A percentile compares a stretch with the other conserved stretches of the same genome.
These are phyloP conservation scores for Ascochyta lentis DNA, from an alignment of 2,329 filamentous ascomycete species.

Conservation along the genomic window DNA sequence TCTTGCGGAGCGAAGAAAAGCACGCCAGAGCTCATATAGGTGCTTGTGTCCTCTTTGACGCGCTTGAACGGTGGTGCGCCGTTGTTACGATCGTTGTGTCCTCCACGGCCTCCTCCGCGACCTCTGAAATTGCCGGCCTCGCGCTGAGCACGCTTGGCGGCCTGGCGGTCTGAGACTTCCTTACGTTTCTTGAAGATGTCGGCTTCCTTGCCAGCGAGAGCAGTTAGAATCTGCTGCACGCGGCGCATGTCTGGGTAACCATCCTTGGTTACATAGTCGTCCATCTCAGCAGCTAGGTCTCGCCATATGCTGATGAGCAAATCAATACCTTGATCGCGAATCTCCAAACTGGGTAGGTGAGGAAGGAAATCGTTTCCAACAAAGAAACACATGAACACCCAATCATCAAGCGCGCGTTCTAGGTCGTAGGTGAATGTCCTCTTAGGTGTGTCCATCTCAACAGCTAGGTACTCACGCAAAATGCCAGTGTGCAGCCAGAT, in stretches of 20 bases:
- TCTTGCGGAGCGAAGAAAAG: slow-evolving; percentile 48
- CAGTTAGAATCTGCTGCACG: slow-evolving; percentile 86
- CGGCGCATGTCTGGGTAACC: slow-evolving; percentile 86
- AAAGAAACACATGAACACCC: slow-evolving; percentile 99
- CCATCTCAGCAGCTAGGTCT: slow-evolving; percentile 89
- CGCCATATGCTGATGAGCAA: slow-evolving; percentile 97
- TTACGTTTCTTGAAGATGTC: slow-evolving; percentile 89
- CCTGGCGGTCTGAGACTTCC: slow-evolving; percentile 82
- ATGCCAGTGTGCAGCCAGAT: slow-evolving; percentile 97
- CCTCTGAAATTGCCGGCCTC: slow-evolving; percentile 51
- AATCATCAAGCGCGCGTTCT: slow-evolving; percentile 93
- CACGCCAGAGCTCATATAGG: slow-evolving; percentile 44
- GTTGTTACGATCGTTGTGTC: slow-evolving; percentile 30
- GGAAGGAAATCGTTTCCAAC: slow-evolving; percentile 98
- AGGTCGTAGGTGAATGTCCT: slow-evolving; percentile 90
- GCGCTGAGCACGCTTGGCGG: slow-evolving; percentile 70
- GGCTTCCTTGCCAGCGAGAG: slow-evolving; percentile 90
- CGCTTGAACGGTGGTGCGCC: slow-evolving; percentile 40
- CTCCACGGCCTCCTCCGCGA: slow-evolving; percentile 37
- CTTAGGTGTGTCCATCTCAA: slow-evolving; percentile 82
- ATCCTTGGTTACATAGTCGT: slow-evolving; percentile 94
- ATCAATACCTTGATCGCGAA: slow-evolving; percentile 96
- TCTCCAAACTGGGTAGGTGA: slow-evolving; percentile 95
- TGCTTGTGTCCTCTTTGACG: slow-evolving; percentile 44
- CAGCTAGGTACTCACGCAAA: slow-evolving; percentile 88